Conservation (phyloP, 768 basidiomycete species). For the Gloeostereum incarnatum region DNA sequence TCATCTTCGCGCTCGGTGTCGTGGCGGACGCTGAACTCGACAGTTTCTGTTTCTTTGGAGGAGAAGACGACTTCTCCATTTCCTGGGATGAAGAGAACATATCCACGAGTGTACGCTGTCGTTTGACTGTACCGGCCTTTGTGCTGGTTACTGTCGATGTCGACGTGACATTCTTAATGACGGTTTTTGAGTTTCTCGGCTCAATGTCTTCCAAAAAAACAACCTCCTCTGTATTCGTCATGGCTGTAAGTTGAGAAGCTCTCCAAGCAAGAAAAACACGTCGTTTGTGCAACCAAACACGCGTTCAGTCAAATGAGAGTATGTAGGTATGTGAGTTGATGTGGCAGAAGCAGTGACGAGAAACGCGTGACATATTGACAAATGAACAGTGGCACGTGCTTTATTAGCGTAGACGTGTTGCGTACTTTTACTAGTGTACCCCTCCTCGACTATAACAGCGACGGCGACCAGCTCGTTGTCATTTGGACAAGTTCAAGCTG, state of each 20-base stretch:
- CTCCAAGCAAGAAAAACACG: too few relatives aligned
- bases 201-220: conserved; percentile 11
- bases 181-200: neutral
- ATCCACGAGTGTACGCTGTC: conserved; percentile 59
- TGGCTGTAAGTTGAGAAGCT: too few relatives aligned
- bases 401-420: too few relatives aligned
- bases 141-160: conserved; percentile 9
- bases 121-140: conserved; percentile 25
- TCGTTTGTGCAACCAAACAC: too few relatives aligned
- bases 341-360: too few relatives aligned
- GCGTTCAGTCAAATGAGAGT: too few relatives aligned
- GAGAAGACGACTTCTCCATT: conserved; percentile 18
- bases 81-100: conserved; percentile 39
- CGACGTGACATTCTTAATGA: conserved; percentile 1
- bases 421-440: too few relatives aligned
- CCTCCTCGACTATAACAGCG: too few relatives aligned
- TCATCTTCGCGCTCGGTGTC: conserved; percentile 2
- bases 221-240: conserved; percentile 2
- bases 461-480: too few relatives aligned
- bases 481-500: conserved; percentile 64
- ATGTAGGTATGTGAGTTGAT: too few relatives aligned
- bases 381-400: too few relatives aligned
- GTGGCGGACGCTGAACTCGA: conserved; percentile 13
- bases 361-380: too few relatives aligned
- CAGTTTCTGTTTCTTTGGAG: conserved; percentile 40